A percentile compares a stretch with the other conserved stretches of the same genome.
These are phyloP conservation scores for Jamesozyma jinghongensis DNA, from an alignment of 805 yeast genomes.

Conservation along the genomic window DNA sequence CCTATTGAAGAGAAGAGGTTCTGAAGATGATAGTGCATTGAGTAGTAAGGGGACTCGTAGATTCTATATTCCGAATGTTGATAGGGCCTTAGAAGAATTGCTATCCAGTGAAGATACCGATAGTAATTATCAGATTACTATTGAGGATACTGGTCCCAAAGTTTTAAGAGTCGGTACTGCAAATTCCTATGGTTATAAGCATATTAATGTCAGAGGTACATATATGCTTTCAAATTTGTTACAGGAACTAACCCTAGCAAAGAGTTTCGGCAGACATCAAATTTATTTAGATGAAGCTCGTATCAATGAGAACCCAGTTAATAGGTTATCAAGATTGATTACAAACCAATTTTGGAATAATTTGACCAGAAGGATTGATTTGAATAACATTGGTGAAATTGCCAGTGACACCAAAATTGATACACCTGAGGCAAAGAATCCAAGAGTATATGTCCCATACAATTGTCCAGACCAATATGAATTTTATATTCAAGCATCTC, in stretches of 20 bases:
- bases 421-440: conserved; percentile 51
- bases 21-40: conserved; percentile 41
- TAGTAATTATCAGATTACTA: conserved; percentile 71
- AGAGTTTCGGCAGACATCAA: conserved; percentile 66
- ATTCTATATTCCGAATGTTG: conserved; percentile 69
- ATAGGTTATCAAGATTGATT: conserved; percentile 63
- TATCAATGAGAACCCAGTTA: conserved; percentile 80
- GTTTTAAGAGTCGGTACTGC: conserved; percentile 74
- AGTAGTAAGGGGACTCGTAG: conserved; percentile 31
- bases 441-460: conserved; percentile 71
- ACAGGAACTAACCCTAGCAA: conserved; percentile 84
- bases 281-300: conserved; percentile 76
- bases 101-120: conserved; percentile 79
- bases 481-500: conserved; percentile 49
- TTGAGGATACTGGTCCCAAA: conserved; percentile 79
- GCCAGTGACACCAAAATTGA: conserved; percentile 71
- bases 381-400: conserved; percentile 52
- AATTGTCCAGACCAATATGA: conserved; percentile 63
- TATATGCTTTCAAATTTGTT: conserved; percentile 79
- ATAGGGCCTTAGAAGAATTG: conserved; percentile 58
- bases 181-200: conserved; percentile 72
- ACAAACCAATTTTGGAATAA: conserved; percentile 71
- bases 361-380: conserved; percentile 63
- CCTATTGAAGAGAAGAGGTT: conserved; percentile 40
- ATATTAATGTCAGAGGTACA: conserved; percentile 72